Conservation (phyloP, 805 yeast species). For the Candida wancherniae region DNA sequence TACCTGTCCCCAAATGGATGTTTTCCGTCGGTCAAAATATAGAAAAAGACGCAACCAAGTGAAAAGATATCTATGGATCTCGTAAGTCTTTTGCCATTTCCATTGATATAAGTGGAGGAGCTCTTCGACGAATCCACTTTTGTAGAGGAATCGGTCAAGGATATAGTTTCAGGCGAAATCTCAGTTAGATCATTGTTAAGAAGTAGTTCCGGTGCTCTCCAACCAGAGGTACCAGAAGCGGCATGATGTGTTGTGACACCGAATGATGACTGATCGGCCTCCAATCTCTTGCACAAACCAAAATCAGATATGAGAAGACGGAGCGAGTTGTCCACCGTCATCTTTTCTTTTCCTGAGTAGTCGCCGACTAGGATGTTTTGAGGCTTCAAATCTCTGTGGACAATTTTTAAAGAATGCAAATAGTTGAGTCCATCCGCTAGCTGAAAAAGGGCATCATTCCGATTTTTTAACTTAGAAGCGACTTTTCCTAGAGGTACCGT, state of each 20-base stretch:
- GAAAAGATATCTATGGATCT: conserved; percentile 92
- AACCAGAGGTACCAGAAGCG: conserved; percentile 90
- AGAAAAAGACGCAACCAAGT: conserved; percentile 89
- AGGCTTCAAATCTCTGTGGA: conserved; percentile 92
- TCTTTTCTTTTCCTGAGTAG: conserved; percentile 24
- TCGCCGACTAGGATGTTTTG: conserved; percentile 86
- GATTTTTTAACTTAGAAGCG: conserved; percentile 32
- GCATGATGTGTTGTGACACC: conserved; percentile 89
- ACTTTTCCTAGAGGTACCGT: too few species aligned
- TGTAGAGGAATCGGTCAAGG: conserved; percentile 21
- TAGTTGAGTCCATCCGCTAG: conserved; percentile 82
- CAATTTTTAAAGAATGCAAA: conserved; percentile 83
- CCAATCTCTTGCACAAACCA: conserved; percentile 90
- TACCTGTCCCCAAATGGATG: conserved; percentile 97
- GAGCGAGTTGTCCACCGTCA: conserved; percentile 21
- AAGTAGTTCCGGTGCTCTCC: conserved; percentile 94
- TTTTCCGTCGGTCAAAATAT: conserved; percentile 71
- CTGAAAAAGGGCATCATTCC: conserved; percentile 56
- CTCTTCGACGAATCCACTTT: conserved; percentile 5
- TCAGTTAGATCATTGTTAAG: conserved; percentile 34
- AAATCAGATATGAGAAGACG: conserved; percentile 88
- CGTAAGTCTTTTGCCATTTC: conserved; percentile 63
- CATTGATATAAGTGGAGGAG: conserved; percentile 14
- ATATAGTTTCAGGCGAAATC: conserved; percentile 35
- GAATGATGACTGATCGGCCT: conserved; percentile 88